These are phyloP conservation scores for Lablab purpureus DNA, from an alignment of 306 rosid species.

Conservation along the genomic window DNA sequence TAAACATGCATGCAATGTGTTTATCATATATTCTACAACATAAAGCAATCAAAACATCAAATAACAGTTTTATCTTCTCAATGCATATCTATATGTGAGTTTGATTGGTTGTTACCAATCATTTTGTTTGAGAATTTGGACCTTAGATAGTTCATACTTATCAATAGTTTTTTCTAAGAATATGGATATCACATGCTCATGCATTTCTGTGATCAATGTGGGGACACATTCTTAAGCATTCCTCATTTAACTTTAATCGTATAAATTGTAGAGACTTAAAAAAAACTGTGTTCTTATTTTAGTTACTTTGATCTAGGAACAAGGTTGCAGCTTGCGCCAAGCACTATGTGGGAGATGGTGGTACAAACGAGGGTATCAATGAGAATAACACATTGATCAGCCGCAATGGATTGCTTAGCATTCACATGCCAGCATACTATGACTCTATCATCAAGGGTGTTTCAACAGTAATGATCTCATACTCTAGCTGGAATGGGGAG, in stretches of 20 bases:
- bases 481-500: conserved; percentile 57
- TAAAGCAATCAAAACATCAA: background rate
- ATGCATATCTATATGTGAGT: background rate
- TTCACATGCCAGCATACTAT: conserved; percentile 57
- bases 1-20: background rate
- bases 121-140: conserved; percentile 12
- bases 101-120: background rate
- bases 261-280: conserved; percentile 27
- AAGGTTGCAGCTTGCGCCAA: conserved; percentile 98
- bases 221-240: conserved; percentile 17
- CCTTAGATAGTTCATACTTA: background rate
- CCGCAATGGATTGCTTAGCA: conserved; percentile 62
- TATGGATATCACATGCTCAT: background rate
- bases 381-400: conserved; percentile 81
- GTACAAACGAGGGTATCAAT: conserved; percentile 84
- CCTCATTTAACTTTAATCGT: background rate
- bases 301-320: conserved; percentile 56
- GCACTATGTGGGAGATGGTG: conserved; percentile 96
- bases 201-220: background rate
- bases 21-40: conserved; percentile 6
- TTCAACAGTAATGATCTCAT: conserved; percentile 56
- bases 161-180: background rate
- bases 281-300: conserved; percentile 17
- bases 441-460: conserved; percentile 57
- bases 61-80: background rate